Conservation (phyloP, 306 rosid species). For the Prunus mume region DNA sequence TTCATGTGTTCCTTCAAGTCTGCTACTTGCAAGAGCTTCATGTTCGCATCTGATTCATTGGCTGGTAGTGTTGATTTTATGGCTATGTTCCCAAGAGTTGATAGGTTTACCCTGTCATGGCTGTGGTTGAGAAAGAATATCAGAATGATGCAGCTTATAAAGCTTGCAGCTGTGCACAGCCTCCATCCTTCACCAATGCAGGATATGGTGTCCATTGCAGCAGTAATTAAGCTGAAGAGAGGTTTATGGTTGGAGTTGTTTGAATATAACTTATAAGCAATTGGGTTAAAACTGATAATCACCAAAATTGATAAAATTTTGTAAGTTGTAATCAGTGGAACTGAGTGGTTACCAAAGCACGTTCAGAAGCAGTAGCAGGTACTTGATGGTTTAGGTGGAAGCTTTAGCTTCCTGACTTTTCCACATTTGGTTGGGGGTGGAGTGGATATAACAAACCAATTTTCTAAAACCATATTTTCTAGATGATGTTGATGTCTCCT, state of each 20-base stretch:
- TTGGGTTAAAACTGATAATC: background rate
- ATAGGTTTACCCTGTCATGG: background rate
- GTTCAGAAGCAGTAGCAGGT: too few species aligned
- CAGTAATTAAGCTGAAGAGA: background rate
- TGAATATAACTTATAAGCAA: background rate
- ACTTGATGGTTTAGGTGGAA: too few species aligned
- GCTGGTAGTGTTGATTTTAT: background rate
- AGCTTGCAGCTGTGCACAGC: conserved; percentile 28
- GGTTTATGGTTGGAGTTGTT: background rate
- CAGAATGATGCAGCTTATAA: conserved; percentile 20
- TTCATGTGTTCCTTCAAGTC: background rate
- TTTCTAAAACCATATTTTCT: too few species aligned
- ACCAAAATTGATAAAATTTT: too few species aligned
- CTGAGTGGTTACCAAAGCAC: too few species aligned
- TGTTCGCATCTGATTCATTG: conserved; percentile 1
- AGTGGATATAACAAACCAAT: too few species aligned
- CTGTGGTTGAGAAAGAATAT: conserved; percentile 24
- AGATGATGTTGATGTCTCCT: too few species aligned
- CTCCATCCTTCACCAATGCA: conserved; percentile 27
- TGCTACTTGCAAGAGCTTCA: conserved; percentile 3
- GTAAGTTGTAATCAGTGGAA: too few species aligned
- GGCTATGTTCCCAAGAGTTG: background rate
- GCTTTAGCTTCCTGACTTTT: too few species aligned
- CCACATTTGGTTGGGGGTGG: too few species aligned
- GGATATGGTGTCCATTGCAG: conserved; percentile 30